phyloP scores from a whole-genome alignment of 805 yeast genomes.

The Spathaspora passalidarum region DNA sequence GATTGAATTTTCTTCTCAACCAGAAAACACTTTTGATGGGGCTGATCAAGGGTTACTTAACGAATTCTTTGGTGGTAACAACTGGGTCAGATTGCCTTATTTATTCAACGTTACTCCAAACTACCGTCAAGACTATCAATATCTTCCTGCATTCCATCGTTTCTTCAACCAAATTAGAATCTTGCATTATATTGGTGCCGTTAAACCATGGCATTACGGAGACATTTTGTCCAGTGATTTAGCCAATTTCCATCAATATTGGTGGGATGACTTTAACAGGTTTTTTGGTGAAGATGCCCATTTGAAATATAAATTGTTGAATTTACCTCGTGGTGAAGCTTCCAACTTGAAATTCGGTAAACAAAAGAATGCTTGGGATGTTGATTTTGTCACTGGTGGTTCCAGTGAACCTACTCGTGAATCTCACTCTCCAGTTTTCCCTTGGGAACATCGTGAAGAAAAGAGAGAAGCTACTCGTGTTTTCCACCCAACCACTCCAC shows the following conservation, averaged over 20 bases:
- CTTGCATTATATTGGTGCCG: constrained; percentile 30
- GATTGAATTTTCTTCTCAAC: constrained; percentile 9
- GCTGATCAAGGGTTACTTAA: constrained; percentile 38
- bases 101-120: constrained; percentile 34
- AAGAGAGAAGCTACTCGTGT: constrained; percentile 22
- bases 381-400: constrained; percentile 1
- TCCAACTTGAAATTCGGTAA: constrained; percentile 17
- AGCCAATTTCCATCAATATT: constrained; percentile 21
- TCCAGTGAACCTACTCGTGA: neutral
- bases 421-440: constrained; percentile 18
- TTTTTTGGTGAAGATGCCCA: constrained; percentile 15
- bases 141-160: constrained; percentile 30
- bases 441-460: constrained; percentile 27
- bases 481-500: constrained; percentile 13
- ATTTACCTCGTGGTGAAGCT: constrained; percentile 20
- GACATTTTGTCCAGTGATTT: constrained; percentile 14
- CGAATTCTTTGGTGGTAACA: constrained; percentile 26
- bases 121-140: constrained; percentile 27
- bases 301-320: constrained; percentile 13
- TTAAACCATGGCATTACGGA: constrained; percentile 30
- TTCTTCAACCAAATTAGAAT: constrained; percentile 26
- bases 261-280: constrained; percentile 29
- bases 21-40: constrained; percentile 28
- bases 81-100: constrained; percentile 32
- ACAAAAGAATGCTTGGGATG: constrained; percentile 22